phyloP scores from a whole-genome alignment of 2,329 filamentous ascomycete species.

The Diaporthe eres region DNA sequence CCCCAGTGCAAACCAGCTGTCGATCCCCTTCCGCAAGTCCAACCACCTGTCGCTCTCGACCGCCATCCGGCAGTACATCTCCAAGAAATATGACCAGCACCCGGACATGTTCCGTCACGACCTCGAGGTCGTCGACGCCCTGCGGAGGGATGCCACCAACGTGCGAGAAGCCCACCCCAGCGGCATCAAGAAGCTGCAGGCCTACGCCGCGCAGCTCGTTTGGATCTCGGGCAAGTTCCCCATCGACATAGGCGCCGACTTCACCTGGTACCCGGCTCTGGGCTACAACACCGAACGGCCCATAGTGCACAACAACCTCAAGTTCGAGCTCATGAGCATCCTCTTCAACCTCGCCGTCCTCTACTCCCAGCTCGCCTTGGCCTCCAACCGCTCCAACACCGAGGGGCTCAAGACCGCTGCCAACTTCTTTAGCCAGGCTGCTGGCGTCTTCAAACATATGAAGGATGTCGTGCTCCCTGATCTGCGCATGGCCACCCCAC shows the following conservation, averaged over 20 bases:
- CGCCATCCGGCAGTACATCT: constrained; percentile 95
- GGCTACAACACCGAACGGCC: constrained; percentile 89
- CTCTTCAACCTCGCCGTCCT: constrained; percentile 94
- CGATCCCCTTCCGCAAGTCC: constrained; percentile 90
- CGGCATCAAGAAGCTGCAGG: constrained; percentile 88
- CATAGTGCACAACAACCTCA: constrained; percentile 74
- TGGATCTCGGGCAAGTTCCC: constrained; percentile 98
- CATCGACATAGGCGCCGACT: constrained; percentile 95
- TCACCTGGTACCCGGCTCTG: constrained; percentile 94
- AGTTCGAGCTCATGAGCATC: constrained; percentile 91
- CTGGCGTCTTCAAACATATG: constrained; percentile 86
- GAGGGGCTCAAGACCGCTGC: constrained; percentile 91
- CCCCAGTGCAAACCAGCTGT: constrained; percentile 71
- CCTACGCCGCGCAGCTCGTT: constrained; percentile 91
- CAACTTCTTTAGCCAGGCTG: constrained; percentile 89
- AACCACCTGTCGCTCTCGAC: constrained; percentile 82
- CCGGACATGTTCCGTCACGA: constrained; percentile 96
- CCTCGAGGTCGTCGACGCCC: constrained; percentile 83
- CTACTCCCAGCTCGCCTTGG: constrained; percentile 91
- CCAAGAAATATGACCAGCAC: constrained; percentile 97
- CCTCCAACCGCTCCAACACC: constrained; percentile 80
- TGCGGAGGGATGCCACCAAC: constrained; percentile 89
- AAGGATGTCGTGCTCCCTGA: constrained; percentile 84
- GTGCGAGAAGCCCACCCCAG: constrained; percentile 89
- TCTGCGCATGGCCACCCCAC: constrained; percentile 82